Percentiles rank a stretch among this genome's conserved stretches.
Evolutionary conservation across 2,329 filamentous ascomycete species (phyloP).

Genomic region (Zarea fungicola): DNA sequence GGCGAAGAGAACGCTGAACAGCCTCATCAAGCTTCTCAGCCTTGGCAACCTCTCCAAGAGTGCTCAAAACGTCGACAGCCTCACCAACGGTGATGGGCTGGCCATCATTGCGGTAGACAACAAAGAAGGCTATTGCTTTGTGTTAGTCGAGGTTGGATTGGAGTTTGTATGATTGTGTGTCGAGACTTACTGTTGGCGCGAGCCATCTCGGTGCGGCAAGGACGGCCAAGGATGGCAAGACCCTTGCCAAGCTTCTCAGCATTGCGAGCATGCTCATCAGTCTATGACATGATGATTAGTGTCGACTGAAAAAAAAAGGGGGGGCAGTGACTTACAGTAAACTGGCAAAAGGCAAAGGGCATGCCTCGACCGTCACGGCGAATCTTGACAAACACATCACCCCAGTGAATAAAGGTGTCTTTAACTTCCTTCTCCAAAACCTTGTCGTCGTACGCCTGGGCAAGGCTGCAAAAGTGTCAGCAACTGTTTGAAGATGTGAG

Average conservation of each 20-base stretch:
- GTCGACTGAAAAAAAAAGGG: not conserved
- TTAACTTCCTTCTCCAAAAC: conserved; percentile 50
- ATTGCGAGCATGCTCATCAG: conserved; percentile 40
- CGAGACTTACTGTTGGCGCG: conserved; percentile 54
- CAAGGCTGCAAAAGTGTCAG: conserved; percentile 38
- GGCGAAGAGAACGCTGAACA: conserved; percentile 27
- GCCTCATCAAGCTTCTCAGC: conserved; percentile 31
- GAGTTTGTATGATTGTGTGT: conserved; percentile 3
- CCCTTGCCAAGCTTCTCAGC: conserved; percentile 46
- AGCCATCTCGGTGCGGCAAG: conserved; percentile 55
- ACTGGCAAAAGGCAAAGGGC: conserved; percentile 62
- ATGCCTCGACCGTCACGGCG: conserved; percentile 52
- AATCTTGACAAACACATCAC: conserved; percentile 58
- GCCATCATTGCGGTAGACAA: conserved; percentile 37
- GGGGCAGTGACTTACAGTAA: conserved; percentile 41
- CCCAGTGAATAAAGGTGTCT: conserved; percentile 47
- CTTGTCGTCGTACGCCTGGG: conserved; percentile 43
- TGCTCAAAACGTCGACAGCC: conserved; percentile 35
- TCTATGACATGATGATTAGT: conserved; percentile 27
- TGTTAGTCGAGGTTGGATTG: conserved; percentile 19
- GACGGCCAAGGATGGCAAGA: conserved; percentile 47
- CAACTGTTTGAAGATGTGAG: too few relatives aligned
- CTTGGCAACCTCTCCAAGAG: conserved; percentile 40
- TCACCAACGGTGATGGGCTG: conserved; percentile 36
- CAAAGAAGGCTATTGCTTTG: conserved; percentile 39